These are phyloP conservation scores for Monosporozyma servazzii DNA, from an alignment of 805 yeast species.

Conservation along the genomic window DNA sequence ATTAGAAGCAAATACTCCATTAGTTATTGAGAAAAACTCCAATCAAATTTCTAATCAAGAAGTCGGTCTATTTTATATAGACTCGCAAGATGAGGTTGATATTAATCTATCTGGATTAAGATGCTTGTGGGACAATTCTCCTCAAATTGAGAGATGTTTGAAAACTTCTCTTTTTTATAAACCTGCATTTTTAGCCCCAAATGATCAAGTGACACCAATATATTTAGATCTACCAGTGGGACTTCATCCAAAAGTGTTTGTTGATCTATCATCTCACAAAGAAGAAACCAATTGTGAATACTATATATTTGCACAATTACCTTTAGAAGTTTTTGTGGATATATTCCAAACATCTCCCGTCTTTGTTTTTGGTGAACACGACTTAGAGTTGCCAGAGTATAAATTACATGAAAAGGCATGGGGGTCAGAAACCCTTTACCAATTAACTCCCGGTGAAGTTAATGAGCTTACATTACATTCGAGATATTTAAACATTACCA, in stretches of 20 bases:
- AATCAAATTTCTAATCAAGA: constrained; percentile 13
- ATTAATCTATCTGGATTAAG: constrained; percentile 22
- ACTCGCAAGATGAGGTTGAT: constrained; percentile 15
- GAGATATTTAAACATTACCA: constrained; percentile 39
- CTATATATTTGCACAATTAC: constrained; percentile 36
- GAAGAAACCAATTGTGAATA: constrained; percentile 32
- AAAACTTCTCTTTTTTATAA: constrained; percentile 21
- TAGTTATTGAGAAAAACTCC: constrained; percentile 4
- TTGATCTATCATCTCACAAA: constrained; percentile 9
- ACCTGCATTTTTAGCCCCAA: constrained; percentile 4
- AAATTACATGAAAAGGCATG: constrained; percentile 24
- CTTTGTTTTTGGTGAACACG: constrained; percentile 45
- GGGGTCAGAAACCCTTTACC: constrained; percentile 41
- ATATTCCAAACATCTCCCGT: constrained; percentile 42
- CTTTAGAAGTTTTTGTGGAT: constrained; percentile 43
- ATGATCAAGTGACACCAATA: constrained; percentile 1
- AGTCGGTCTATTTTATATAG: constrained; percentile 24
- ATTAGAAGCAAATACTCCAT: constrained; percentile 3
- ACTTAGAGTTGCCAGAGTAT: constrained; percentile 50
- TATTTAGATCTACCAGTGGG: constrained; percentile 28
- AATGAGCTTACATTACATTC: constrained; percentile 41
- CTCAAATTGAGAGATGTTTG: constrained; percentile 18
- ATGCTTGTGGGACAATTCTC: constrained; percentile 19
- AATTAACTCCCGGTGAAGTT: constrained; percentile 18
- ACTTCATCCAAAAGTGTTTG: constrained; percentile 30